Evolutionary conservation across 805 yeast genomes (phyloP).

Genomic region (Maudiozyma bulderi): DNA sequence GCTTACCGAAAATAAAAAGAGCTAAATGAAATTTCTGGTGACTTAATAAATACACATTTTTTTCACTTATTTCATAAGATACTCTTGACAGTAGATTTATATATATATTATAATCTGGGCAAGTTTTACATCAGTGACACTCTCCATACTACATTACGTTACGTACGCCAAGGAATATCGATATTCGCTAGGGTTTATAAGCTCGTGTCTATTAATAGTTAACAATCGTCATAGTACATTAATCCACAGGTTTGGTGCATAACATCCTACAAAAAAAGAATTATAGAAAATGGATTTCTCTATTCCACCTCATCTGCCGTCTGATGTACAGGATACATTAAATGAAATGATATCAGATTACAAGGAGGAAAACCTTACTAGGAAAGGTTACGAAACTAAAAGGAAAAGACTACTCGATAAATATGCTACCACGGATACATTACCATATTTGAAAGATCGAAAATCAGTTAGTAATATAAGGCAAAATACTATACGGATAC

Average conservation of each 20-base stretch:
- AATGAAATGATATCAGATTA: conserved; percentile 40
- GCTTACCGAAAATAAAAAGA: neutral
- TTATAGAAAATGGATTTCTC: conserved; percentile 37
- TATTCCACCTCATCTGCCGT: conserved; percentile 36
- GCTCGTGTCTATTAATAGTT: too few relatives aligned
- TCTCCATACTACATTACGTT: too few relatives aligned
- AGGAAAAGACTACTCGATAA: conserved; percentile 27
- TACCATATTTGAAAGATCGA: neutral
- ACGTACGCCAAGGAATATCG: too few relatives aligned
- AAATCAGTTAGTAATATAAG: conserved; percentile 6
- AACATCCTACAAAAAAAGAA: neutral
- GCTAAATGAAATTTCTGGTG: neutral
- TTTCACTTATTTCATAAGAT: too few relatives aligned
- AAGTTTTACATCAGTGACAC: too few relatives aligned
- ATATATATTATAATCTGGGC: too few relatives aligned
- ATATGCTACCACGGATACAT: neutral
- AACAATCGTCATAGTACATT: too few relatives aligned
- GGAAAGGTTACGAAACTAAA: conserved; percentile 60
- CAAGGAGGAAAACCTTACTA: conserved; percentile 62
- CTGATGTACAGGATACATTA: conserved; percentile 30
- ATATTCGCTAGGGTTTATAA: too few relatives aligned
- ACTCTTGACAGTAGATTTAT: too few relatives aligned
- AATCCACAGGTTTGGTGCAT: too few relatives aligned
- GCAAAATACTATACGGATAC: conserved; percentile 7
- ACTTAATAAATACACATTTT: too few relatives aligned